phyloP scores from a whole-genome alignment of 2,329 filamentous ascomycete species.

The Aspergillus costaricaensis region DNA sequence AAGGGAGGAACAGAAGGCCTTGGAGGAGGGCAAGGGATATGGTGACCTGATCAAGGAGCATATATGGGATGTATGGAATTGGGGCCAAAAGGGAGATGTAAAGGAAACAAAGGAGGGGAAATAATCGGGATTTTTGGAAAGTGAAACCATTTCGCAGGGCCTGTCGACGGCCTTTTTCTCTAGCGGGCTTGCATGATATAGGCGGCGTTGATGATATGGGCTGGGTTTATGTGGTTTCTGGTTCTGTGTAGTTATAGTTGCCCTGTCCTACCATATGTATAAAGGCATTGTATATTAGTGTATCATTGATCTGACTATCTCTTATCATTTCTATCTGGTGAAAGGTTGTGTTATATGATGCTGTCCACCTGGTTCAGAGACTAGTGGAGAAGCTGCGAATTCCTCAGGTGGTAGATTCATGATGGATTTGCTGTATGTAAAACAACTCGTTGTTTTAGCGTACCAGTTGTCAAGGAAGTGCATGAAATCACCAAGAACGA shows the following conservation, averaged over 20 bases:
- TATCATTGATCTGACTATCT: too few relatives aligned
- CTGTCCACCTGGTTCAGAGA: too few relatives aligned
- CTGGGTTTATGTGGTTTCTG: neutral
- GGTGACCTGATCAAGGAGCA: conserved; percentile 49
- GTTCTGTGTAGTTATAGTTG: neutral
- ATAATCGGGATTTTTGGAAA: neutral
- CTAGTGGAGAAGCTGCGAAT: too few relatives aligned
- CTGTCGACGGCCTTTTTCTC: neutral
- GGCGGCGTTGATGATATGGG: neutral
- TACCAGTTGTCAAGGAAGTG: too few relatives aligned
- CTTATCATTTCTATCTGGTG: too few relatives aligned
- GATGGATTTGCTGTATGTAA: too few relatives aligned
- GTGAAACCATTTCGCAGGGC: neutral
- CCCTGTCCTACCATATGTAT: too few relatives aligned
- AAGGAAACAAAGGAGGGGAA: conserved; percentile 1
- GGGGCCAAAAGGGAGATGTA: conserved; percentile 31
- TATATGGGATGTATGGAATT: conserved; percentile 51
- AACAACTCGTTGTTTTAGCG: too few relatives aligned
- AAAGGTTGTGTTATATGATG: too few relatives aligned
- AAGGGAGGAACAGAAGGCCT: conserved; percentile 45
- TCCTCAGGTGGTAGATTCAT: too few relatives aligned
- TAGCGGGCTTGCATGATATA: neutral
- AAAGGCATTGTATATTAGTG: too few relatives aligned
- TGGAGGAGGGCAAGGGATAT: conserved; percentile 48
- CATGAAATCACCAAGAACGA: too few relatives aligned